These are phyloP conservation scores for Annona squamosa DNA, from an alignment of 164 flowering plant species.

Conservation along the genomic window DNA sequence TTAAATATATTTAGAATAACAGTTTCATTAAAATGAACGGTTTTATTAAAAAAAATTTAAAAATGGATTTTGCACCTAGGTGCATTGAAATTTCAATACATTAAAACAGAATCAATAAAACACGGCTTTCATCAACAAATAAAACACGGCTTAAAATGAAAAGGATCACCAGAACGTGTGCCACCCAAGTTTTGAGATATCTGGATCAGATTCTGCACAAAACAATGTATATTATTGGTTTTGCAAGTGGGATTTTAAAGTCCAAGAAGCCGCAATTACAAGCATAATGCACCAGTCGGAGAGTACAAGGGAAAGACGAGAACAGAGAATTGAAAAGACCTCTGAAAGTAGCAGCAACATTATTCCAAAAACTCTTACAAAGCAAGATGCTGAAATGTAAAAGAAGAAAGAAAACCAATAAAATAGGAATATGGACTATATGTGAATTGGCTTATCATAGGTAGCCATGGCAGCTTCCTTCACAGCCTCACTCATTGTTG, in stretches of 20 bases:
- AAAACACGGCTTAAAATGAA: no score
- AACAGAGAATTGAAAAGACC: background rate
- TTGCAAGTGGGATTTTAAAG: background rate
- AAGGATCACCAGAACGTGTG: no score
- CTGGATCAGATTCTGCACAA: no score
- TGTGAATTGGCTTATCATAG: conserved; percentile 91
- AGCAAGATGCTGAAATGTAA: background rate
- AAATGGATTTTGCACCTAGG: no score
- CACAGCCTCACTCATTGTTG: conserved; percentile 88
- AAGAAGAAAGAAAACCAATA: background rate
- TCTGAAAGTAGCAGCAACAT: background rate
- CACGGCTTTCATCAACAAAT: no score
- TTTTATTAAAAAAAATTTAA: no score
- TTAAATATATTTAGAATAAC: no score
- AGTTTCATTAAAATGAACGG: no score
- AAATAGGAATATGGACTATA: conserved; percentile 15
- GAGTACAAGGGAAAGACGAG: background rate
- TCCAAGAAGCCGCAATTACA: background rate
- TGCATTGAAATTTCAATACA: no score
- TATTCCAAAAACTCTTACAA: background rate
- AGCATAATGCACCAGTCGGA: background rate
- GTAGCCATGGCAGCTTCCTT: conserved; percentile 98
- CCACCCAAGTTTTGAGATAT: no score
- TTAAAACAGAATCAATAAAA: no score
- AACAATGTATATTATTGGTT: no score